Evolutionary conservation across 345 rosid genomes (phyloP).

Genomic region (Brassica incana): DNA sequence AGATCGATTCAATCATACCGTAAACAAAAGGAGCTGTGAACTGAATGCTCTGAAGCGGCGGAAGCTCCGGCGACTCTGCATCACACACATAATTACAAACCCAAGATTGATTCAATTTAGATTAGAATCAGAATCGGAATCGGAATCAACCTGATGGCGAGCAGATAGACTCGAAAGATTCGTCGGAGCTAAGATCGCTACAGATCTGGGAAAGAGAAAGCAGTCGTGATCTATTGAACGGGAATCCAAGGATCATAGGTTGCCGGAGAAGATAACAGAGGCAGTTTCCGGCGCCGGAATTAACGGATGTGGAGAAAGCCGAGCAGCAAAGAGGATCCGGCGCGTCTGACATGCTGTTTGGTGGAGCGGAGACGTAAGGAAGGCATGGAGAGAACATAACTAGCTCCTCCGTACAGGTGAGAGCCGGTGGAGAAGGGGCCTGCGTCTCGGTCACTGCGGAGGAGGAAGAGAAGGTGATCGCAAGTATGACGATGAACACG

Average conservation of each 20-base stretch:
- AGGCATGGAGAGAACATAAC: slow-evolving; percentile 79
- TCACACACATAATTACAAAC: slow-evolving; percentile 12
- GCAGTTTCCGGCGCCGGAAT: slow-evolving; percentile 50
- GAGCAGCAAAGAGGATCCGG: slow-evolving; percentile 60
- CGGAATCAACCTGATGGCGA: slow-evolving; percentile 39
- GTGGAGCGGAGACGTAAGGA: slow-evolving; percentile 60
- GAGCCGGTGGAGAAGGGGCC: slow-evolving; percentile 26
- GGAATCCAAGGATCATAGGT: slow-evolving; percentile 74
- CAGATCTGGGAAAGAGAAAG: slow-evolving; percentile 59
- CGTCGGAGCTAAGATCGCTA: not conserved
- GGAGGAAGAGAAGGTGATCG: slow-evolving; percentile 28
- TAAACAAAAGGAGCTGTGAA: slow-evolving; percentile 39
- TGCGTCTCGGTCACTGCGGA: slow-evolving; percentile 25
- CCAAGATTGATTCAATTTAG: not conserved
- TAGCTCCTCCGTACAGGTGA: slow-evolving; percentile 52
- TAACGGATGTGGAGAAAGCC: slow-evolving; percentile 47
- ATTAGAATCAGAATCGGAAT: not conserved
- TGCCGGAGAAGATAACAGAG: slow-evolving; percentile 68
- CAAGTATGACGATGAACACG: slow-evolving; percentile 11
- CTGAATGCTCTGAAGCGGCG: slow-evolving; percentile 48
- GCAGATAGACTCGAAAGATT: slow-evolving; percentile 54
- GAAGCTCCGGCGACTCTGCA: slow-evolving; percentile 46
- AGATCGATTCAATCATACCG: slow-evolving; percentile 21
- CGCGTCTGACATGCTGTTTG: slow-evolving; percentile 51
- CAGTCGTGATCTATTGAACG: slow-evolving; percentile 59